Percentiles rank a stretch among this genome's conserved stretches.
These are phyloP conservation scores for Agaricus sinodeliciosus DNA, from an alignment of 768 basidiomycete genomes.

Conservation along the genomic window DNA sequence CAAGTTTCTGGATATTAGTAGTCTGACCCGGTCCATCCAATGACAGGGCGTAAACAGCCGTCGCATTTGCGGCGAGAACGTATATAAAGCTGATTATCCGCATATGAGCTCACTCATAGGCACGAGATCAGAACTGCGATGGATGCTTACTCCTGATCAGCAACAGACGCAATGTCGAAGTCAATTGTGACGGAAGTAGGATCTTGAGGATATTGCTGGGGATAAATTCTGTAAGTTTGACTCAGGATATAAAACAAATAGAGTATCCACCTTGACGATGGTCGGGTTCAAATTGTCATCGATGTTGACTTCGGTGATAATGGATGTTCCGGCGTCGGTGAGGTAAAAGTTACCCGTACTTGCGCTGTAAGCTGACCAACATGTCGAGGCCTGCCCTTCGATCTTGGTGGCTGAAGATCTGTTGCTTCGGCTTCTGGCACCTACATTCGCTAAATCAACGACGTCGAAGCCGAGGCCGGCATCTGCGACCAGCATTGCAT, in stretches of 20 bases:
- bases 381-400: conserved; percentile 32
- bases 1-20: conserved; percentile 18
- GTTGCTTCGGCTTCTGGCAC: conserved; percentile 22
- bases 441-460: conserved; percentile 23
- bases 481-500: conserved; percentile 32
- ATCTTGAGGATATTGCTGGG: conserved; percentile 33
- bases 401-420: conserved; percentile 25
- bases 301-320: conserved; percentile 39
- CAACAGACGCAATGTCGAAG: conserved; percentile 32
- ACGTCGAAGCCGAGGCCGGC: conserved; percentile 34
- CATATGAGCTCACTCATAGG: background rate
- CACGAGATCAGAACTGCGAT: background rate
- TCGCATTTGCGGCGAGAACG: conserved; percentile 22
- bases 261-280: conserved; percentile 32
- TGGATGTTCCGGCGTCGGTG: conserved; percentile 33
- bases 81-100: conserved; percentile 19
- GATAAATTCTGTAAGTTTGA: background rate
- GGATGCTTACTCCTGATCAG: conserved; percentile 27
- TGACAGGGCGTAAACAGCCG: conserved; percentile 20
- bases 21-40: conserved; percentile 22
- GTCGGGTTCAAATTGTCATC: conserved; percentile 36
- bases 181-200: conserved; percentile 31
- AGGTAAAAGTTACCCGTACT: conserved; percentile 40
- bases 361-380: conserved; percentile 35
- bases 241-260: background rate